Conservation (phyloP, 192 early-diverging fungal genomes). For the Coemansia sp. region DNA sequence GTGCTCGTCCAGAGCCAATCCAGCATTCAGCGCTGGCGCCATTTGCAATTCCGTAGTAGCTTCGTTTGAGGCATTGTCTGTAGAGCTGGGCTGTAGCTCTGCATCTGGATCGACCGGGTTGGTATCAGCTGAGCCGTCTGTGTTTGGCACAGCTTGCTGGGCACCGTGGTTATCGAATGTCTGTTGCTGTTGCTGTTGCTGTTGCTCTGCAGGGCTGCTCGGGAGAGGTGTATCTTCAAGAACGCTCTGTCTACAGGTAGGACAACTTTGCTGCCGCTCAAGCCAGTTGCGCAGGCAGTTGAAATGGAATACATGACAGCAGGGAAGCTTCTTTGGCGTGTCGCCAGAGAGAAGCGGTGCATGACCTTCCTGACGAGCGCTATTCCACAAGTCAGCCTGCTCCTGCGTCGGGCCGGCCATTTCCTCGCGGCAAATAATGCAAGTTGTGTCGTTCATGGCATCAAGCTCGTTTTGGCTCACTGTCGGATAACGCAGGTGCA, state of each 20-base stretch:
- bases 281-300: constrained; percentile 95
- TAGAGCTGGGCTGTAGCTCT: no score
- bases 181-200: not conserved
- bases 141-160: not conserved
- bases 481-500: constrained; percentile 95
- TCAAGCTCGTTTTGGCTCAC: constrained; percentile 81
- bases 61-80: not conserved
- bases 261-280: constrained; percentile 96
- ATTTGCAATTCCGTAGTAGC: not conserved
- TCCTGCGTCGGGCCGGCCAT: constrained; percentile 62
- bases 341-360: constrained; percentile 50
- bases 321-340: constrained; percentile 90
- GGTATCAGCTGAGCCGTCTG: not conserved
- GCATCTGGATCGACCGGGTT: not conserved
- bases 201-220: not conserved
- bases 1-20: no score
- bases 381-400: constrained; percentile 32
- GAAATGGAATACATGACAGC: constrained; percentile 98
- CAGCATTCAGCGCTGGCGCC: no score
- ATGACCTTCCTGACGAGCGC: constrained; percentile 19
- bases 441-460: constrained; percentile 71
- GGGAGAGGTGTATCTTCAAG: constrained; percentile 8
- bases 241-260: constrained; percentile 70
- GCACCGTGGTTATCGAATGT: not conserved
- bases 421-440: constrained; percentile 98